Percentiles rank a stretch among this genome's conserved stretches.
Evolutionary conservation across 31 red algal species (phyloP).

Genomic region (Odonthalia washingtoniensis): DNA sequence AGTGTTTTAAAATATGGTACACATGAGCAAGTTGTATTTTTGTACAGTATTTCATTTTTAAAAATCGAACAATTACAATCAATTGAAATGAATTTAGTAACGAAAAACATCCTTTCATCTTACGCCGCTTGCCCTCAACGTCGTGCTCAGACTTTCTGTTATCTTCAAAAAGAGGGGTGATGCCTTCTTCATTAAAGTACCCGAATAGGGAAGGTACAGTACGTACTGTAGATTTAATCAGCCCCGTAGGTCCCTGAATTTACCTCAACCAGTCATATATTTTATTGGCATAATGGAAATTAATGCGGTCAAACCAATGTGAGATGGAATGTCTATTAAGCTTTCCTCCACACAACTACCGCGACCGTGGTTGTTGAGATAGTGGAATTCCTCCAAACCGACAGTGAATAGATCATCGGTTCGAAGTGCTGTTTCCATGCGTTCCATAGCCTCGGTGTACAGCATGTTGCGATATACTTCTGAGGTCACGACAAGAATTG

Average conservation of each 20-base stretch:
- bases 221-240: slow-evolving; percentile 72
- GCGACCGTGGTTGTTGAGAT: slow-evolving; percentile 88
- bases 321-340: slow-evolving; percentile 86
- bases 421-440: neutral
- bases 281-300: slow-evolving; percentile 93
- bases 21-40: no score
- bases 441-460: slow-evolving; percentile 74
- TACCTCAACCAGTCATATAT: slow-evolving; percentile 83
- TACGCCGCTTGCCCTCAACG: no score
- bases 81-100: no score
- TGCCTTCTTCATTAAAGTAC: slow-evolving; percentile 73
- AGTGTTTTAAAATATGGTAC: no score
- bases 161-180: slow-evolving; percentile 78
- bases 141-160: no score
- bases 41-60: no score
- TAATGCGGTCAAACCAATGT: slow-evolving; percentile 86
- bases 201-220: slow-evolving; percentile 93
- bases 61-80: no score
- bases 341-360: slow-evolving; percentile 98
- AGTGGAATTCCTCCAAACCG: slow-evolving; percentile 99
- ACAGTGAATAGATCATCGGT: slow-evolving; percentile 85
- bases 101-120: no score
- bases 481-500: slow-evolving; percentile 95
- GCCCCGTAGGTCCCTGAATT: slow-evolving; percentile 87
- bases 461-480: slow-evolving; percentile 99